Percentiles rank a stretch among this genome's conserved stretches.
Evolutionary conservation across 1,139 yeast species (phyloP).

Genomic region (Diutina siamensis): DNA sequence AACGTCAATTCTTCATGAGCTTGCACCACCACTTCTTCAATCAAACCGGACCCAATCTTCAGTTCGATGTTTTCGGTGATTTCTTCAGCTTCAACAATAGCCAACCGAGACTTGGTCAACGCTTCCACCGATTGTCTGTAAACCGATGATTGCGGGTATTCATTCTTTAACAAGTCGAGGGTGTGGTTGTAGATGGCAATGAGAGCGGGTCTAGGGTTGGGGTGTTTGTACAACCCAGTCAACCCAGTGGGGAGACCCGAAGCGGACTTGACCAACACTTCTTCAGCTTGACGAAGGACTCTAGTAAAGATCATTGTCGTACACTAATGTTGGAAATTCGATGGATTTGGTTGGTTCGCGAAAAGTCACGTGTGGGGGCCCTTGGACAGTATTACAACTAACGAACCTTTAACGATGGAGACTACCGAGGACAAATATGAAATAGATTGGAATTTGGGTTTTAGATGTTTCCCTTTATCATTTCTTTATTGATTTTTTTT

Average conservation of each 20-base stretch:
- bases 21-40: constrained; percentile 74
- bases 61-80: constrained; percentile 59
- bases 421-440: too few relatives aligned
- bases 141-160: constrained; percentile 61
- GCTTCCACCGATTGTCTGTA: constrained; percentile 70
- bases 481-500: too few relatives aligned
- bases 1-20: constrained; percentile 73
- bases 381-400: too few relatives aligned
- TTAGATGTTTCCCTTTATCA: too few relatives aligned
- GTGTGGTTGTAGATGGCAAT: constrained; percentile 63
- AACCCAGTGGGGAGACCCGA: constrained; percentile 71
- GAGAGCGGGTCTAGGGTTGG: constrained; percentile 76
- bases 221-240: constrained; percentile 69
- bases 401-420: too few relatives aligned
- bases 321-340: constrained; percentile 6
- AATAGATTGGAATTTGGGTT: too few relatives aligned
- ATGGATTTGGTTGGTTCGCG: constrained; percentile 6
- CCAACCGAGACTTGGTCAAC: constrained; percentile 58
- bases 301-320: constrained; percentile 30
- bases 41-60: constrained; percentile 71
- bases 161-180: constrained; percentile 40
- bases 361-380: not conserved
- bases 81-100: constrained; percentile 53
- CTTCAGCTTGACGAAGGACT: constrained; percentile 39
- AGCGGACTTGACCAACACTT: constrained; percentile 55